Evolutionary conservation across 1,284 basidiomycete species (phyloP).

Genomic region (Heterobasidion occidentale): DNA sequence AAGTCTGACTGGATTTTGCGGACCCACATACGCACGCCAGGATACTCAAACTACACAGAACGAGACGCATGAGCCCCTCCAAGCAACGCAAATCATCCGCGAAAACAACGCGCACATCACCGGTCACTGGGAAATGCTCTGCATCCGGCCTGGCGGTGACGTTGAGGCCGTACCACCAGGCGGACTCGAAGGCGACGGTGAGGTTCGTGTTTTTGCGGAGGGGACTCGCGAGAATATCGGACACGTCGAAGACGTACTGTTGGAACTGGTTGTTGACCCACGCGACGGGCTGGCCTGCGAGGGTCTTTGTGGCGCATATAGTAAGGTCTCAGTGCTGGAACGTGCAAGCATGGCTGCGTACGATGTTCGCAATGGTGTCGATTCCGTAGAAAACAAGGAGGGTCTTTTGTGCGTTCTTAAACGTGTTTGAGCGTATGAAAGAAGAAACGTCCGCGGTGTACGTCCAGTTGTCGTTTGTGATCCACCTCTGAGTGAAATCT

Average conservation of each 20-base stretch:
- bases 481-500: slow-evolving; percentile 54
- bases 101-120: slow-evolving; percentile 17
- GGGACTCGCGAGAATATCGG: slow-evolving; percentile 28
- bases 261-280: slow-evolving; percentile 55
- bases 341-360: background rate
- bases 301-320: slow-evolving; percentile 23
- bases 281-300: slow-evolving; percentile 42
- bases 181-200: slow-evolving; percentile 45
- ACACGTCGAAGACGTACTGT: slow-evolving; percentile 47
- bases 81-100: slow-evolving; percentile 12
- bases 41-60: slow-evolving; percentile 37
- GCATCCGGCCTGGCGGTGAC: slow-evolving; percentile 40
- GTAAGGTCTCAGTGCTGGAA: background rate
- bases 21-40: slow-evolving; percentile 39
- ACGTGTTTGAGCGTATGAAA: slow-evolving; percentile 21
- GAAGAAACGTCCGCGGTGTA: slow-evolving; percentile 49
- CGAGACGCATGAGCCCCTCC: background rate
- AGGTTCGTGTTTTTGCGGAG: slow-evolving; percentile 29
- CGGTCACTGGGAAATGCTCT: slow-evolving; percentile 22
- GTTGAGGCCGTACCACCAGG: slow-evolving; percentile 44
- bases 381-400: slow-evolving; percentile 38
- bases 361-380: slow-evolving; percentile 4
- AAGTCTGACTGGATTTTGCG: slow-evolving; percentile 50
- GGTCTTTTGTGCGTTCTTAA: slow-evolving; percentile 21
- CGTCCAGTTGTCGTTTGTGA: slow-evolving; percentile 53